Percentiles rank a stretch among this genome's conserved stretches.
These are phyloP conservation scores for Apiospora arundinis DNA, from an alignment of 2,329 filamentous ascomycete genomes.

Conservation along the genomic window DNA sequence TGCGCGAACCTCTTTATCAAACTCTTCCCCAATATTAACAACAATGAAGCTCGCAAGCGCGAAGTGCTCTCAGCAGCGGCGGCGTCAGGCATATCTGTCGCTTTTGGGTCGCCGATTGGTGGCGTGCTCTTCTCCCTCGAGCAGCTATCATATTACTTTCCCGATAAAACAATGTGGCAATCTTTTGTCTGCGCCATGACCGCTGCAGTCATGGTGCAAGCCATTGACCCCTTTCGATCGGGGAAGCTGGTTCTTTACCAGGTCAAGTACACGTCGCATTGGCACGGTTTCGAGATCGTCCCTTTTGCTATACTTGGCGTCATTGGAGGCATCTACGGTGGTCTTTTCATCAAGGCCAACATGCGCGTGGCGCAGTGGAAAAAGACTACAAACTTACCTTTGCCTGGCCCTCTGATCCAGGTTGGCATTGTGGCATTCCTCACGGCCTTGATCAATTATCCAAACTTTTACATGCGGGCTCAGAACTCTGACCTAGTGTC, in stretches of 20 bases:
- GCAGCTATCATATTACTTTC: constrained; percentile 96
- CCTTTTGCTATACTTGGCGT: constrained; percentile 89
- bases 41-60: constrained; percentile 92
- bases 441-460: constrained; percentile 91
- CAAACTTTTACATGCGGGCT: constrained; percentile 94
- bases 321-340: constrained; percentile 91
- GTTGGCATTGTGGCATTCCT: constrained; percentile 80
- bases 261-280: constrained; percentile 88
- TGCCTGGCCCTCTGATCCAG: constrained; percentile 78
- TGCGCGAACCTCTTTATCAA: constrained; percentile 96
- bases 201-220: constrained; percentile 91
- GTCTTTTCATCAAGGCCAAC: constrained; percentile 93
- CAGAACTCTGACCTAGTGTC: constrained; percentile 92
- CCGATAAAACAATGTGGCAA: constrained; percentile 99
- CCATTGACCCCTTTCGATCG: constrained; percentile 91
- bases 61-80: constrained; percentile 93
- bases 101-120: constrained; percentile 92
- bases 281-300: constrained; percentile 93
- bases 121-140: constrained; percentile 96
- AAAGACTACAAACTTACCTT: constrained; percentile 63
- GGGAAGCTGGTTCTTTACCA: constrained; percentile 96
- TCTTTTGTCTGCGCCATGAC: constrained; percentile 99
- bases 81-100: constrained; percentile 90
- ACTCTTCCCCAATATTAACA: constrained; percentile 78
- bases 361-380: constrained; percentile 86